A percentile compares a stretch with the other conserved stretches of the same genome.
Evolutionary conservation across 2,329 filamentous ascomycete species (phyloP).

Genomic region (Paecilomyces dactylethromorphus): DNA sequence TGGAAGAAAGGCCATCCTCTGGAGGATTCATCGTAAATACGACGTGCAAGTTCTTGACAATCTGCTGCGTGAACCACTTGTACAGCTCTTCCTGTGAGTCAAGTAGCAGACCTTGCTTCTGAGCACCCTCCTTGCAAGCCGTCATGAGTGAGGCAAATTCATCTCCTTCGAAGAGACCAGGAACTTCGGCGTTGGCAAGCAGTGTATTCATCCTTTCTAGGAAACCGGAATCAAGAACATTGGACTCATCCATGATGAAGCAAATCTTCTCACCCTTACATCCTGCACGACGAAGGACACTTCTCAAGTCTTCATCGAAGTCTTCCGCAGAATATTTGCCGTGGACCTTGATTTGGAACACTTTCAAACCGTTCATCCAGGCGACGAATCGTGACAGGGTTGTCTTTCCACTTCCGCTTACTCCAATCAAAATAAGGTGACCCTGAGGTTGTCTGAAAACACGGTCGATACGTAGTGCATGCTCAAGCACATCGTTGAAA

Average conservation of each 20-base stretch:
- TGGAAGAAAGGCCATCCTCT: slow-evolving; percentile 87
- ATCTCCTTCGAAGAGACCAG: slow-evolving; percentile 97
- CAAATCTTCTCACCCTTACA: slow-evolving; percentile 99
- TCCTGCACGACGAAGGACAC: slow-evolving; percentile 85
- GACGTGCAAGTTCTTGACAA: slow-evolving; percentile 97
- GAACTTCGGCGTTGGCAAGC: slow-evolving; percentile 97
- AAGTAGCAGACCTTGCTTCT: slow-evolving; percentile 86
- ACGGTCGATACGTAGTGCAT: slow-evolving; percentile 95
- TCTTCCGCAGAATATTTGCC: slow-evolving; percentile 97
- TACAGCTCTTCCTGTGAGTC: slow-evolving; percentile 99
- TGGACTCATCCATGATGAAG: slow-evolving; percentile 99
- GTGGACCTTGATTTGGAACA: slow-evolving; percentile 99
- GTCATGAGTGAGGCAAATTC: slow-evolving; percentile 99
- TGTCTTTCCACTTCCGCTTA: slow-evolving; percentile 97
- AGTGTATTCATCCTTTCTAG: slow-evolving; percentile 98
- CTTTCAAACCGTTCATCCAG: slow-evolving; percentile 99
- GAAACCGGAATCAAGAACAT: slow-evolving; percentile 97
- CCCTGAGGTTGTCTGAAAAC: slow-evolving; percentile 98
- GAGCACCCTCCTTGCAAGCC: slow-evolving; percentile 95
- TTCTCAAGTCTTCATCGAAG: slow-evolving; percentile 94
- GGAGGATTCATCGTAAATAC: slow-evolving; percentile 99
- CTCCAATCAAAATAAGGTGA: slow-evolving; percentile 95
- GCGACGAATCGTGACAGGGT: slow-evolving; percentile 96
- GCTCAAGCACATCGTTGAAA: slow-evolving; percentile 99
- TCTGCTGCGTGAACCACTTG: slow-evolving; percentile 99